Base-by-base conservation (phyloP, 306 rosid species). In the Vigna angularis region DNA sequence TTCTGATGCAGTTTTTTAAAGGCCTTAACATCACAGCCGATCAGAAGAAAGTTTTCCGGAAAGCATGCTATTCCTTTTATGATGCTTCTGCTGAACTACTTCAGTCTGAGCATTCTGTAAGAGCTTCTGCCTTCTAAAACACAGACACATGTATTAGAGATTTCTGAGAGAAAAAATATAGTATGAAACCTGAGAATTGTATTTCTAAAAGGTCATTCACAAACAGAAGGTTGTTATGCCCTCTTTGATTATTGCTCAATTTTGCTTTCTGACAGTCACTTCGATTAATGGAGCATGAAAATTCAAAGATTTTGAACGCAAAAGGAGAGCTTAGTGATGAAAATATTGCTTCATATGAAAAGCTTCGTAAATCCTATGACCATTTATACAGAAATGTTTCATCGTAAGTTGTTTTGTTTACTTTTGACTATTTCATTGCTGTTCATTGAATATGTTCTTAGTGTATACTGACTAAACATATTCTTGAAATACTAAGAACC, bases 271-370 rank as follows among this genome's bases (percentile, higher is more conserved):
- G 83, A 52, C 81, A 96, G 99, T 90, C 97, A 63, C 98, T 96
- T 83, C 91, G 96, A 76, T 89, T 87, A 80, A 86, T 96, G 99
- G 99, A 96, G 86, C 88, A 85, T 84, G 99, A 96, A 78, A 96
- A 96, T 84, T 91, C 99, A 11, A 96, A 93, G 88, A 90, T 93
- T 82, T 85, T 96, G 69, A 93, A 90, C 83, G 99, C 99, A 58
- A 96, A 90, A 85, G 99, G 99, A 69, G 98, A 96, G 83, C 97
- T 96, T 65, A 91, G 90, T 81, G 99, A 96, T 26, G 98, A 96
- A 79, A 93, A 87, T 84, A 86, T 85, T 51, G 74, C 97, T 38
- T 84, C 98, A 74, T 93, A 96, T 80, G 98, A 96, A 85, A 96
- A 96, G 88, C 88, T 96, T 77, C 96, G 99, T 40, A 96, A 96